Evolutionary conservation across 495 filamentous ascomycete genomes (phyloP), one percentile per base, ranked within the genome.

Genomic region (Stereocaulon alpinum): DNA sequence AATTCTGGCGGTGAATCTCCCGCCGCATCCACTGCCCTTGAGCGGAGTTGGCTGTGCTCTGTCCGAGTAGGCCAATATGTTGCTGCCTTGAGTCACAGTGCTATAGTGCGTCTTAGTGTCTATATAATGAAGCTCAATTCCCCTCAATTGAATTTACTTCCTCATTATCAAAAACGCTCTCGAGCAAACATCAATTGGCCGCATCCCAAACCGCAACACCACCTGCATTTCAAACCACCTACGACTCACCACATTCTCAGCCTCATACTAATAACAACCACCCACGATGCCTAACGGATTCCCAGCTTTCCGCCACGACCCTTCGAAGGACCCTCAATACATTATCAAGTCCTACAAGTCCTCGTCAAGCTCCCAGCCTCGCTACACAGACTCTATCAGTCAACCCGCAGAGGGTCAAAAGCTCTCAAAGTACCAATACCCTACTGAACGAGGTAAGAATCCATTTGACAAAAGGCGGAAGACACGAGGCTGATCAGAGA

Each of bases 211-310:
- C 2, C 27, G 12, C 27, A 18, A 50, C 2, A 50, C 48, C 14
- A 50, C 22, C 30, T 29, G 5, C 27, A 14, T 7, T 18, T 17
- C 10, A 52, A 34, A 40, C 30, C 32, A 54, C 14, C 3, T 24
- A 34, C 30, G 37, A 24, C 11, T 30, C 34, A 54, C 20, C 43
- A 40, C 49, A 37, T 7, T 11, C 29, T 52, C 49, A 52, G 6
- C 15, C 17, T 37, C 49, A 4, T 32, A 37, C 29, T 27, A 34
- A 18, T 18, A 1, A 22, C 29, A n/a, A 17, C 44, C 57, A 15
- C n/a, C 48, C 48, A 59, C 37, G 15, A 59, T 59, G 57, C 57
- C 57, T 45, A 52, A 51, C 57, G 57, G 57, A 42, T 59, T 59
- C 12, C 57, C 57, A 15, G 48, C 48, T 15, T 59, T 59, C 40